Conservation (phyloP, 306 rosid species). For the Nissolia schottii region DNA sequence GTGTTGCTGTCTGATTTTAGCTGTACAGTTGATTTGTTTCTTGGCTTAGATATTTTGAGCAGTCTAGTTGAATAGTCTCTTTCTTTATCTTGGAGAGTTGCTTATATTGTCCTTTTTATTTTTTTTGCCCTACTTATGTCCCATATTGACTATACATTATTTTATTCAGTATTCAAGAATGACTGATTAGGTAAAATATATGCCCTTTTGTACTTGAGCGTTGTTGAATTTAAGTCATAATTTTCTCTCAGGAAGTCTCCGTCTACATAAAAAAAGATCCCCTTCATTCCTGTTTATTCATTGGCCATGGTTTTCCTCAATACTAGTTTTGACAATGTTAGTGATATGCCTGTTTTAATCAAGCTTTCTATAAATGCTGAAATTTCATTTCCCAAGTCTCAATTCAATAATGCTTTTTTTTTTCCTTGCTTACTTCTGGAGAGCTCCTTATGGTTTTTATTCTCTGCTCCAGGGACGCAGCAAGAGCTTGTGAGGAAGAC, state of each 20-base stretch:
- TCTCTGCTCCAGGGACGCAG: slow-evolving; percentile 50
- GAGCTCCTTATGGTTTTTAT: slow-evolving; percentile 28
- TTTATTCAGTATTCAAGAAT: neutral
- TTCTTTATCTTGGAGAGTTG: neutral
- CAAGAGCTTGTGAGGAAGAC: slow-evolving; percentile 69
- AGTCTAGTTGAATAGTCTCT: neutral
- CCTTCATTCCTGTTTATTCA: slow-evolving; percentile 8
- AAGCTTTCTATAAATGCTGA: neutral
- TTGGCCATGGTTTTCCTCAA: neutral
- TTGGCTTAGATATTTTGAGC: neutral
- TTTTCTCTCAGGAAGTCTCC: neutral
- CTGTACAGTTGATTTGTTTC: neutral
- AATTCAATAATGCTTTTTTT: neutral
- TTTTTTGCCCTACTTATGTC: neutral
- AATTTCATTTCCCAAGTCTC: neutral
- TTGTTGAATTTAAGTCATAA: slow-evolving; percentile 3
- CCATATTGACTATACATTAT: neutral
- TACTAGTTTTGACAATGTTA: neutral
- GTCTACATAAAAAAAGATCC: neutral
- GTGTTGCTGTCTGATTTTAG: neutral
- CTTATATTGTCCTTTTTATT: neutral
- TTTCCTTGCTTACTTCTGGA: slow-evolving; percentile 12
- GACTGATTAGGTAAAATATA: neutral
- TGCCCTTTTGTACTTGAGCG: neutral
- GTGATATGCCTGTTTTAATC: neutral